Conservation (phyloP, 2,329 filamentous ascomycete genomes). For the Trichoderma arundinaceum region DNA sequence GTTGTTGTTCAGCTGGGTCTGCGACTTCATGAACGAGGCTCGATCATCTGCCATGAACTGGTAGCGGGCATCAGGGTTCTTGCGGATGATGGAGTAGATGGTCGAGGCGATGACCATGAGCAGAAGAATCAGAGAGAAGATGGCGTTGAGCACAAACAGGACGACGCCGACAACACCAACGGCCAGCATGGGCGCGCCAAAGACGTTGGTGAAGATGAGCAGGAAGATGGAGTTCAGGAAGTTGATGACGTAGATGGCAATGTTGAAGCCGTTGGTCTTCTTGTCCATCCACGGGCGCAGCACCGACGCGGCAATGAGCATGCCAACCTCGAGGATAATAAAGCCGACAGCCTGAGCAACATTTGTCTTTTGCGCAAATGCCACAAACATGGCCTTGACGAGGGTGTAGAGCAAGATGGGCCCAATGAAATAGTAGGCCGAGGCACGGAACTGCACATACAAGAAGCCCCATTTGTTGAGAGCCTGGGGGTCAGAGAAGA, state of each 20-base stretch:
- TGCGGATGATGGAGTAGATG: slow-evolving; percentile 77
- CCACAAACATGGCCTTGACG: slow-evolving; percentile 89
- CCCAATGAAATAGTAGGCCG: slow-evolving; percentile 93
- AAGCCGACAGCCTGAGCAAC: slow-evolving; percentile 83
- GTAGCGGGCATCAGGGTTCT: slow-evolving; percentile 94
- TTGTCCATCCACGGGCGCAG: slow-evolving; percentile 98
- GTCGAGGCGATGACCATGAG: slow-evolving; percentile 73
- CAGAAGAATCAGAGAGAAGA: slow-evolving; percentile 80
- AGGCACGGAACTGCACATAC: slow-evolving; percentile 95
- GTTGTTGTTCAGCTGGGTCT: slow-evolving; percentile 69
- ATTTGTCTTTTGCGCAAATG: slow-evolving; percentile 66
- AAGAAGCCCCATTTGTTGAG: slow-evolving; percentile 99
- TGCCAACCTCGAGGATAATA: slow-evolving; percentile 79
- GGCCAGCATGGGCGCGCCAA: slow-evolving; percentile 81
- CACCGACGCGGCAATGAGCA: slow-evolving; percentile 78
- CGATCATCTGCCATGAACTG: slow-evolving; percentile 96
- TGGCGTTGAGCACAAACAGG: slow-evolving; percentile 86
- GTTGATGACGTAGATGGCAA: slow-evolving; percentile 87
- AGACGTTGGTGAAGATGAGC: slow-evolving; percentile 85
- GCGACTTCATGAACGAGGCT: slow-evolving; percentile 96
- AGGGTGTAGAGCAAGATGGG: slow-evolving; percentile 78
- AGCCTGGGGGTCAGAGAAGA: slow-evolving; percentile 89
- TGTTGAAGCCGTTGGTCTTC: slow-evolving; percentile 96
- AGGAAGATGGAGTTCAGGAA: slow-evolving; percentile 90
- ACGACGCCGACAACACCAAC: slow-evolving; percentile 87